Percentiles rank a stretch among this genome's conserved stretches.
These are phyloP conservation scores for Diaporthe nobilis DNA, from an alignment of 2,329 filamentous ascomycete species.

Conservation along the genomic window DNA sequence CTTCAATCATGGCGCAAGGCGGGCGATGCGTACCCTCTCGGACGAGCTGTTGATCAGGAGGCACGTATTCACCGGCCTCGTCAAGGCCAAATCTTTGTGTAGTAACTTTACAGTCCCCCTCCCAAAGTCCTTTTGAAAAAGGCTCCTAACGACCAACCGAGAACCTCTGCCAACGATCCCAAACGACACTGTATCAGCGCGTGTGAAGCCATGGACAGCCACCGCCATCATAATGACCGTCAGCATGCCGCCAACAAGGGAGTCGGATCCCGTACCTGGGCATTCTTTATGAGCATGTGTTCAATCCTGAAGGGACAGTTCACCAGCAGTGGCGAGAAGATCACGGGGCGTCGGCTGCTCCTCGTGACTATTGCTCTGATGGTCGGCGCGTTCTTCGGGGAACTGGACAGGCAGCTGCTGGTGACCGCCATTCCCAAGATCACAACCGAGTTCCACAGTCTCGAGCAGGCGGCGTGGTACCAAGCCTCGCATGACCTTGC, in stretches of 20 bases:
- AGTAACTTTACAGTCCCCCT: no score
- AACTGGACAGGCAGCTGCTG: not conserved
- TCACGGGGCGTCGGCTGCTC: not conserved
- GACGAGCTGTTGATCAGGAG: not conserved
- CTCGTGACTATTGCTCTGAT: not conserved
- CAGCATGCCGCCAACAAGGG: no score
- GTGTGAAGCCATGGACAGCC: not conserved
- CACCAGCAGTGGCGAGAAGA: not conserved
- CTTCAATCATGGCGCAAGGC: no score
- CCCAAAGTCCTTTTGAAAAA: no score
- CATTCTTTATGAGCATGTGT: not conserved
- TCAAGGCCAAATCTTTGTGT: not conserved
- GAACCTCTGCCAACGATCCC: no score
- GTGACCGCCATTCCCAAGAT: slow-evolving; percentile 35
- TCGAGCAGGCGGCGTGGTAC: slow-evolving; percentile 35
- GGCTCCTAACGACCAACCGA: no score
- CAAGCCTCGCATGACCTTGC: slow-evolving; percentile 5
- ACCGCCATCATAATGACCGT: no score
- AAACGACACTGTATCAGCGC: not conserved
- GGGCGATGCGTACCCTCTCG: no score
- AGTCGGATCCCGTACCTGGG: not conserved
- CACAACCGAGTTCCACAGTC: slow-evolving; percentile 32
- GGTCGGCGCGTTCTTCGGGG: not conserved
- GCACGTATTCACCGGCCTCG: no score
- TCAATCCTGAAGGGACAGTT: not conserved